Evolutionary conservation across 257 asterid species (phyloP), one percentile per base, ranked within the genome.

Genomic region (Solanum tarijense): DNA sequence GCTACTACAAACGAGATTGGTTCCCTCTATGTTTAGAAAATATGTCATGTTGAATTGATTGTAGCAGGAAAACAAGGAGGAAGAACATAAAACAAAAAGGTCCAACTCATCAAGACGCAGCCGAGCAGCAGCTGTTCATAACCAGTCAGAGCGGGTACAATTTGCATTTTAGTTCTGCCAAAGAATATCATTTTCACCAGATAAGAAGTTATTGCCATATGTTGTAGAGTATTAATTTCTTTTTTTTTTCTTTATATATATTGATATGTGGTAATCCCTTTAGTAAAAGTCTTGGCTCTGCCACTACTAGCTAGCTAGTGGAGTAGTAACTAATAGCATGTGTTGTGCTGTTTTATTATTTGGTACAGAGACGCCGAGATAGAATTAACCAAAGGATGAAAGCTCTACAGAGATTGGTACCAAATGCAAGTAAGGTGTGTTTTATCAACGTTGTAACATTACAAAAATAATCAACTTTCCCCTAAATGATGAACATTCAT

Each of bases 361-460:
- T 85, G n/a, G 38, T 91, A 0, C 27, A 94, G 98, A 92, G 96
- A 86, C 96, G 97, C 9, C 91, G 98, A 46, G 98, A 94, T 35
- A 91, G 96, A 88, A 95, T 95, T 83, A 95, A 95, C 69, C 92
- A 95, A 92, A 95, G 93, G 93, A 92, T 93, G 96, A 95, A 92
- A 93, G 94, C 95, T 73, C 94, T 95, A 32, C 97, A 95, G 83
- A 93, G 93, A 88, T 88, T 95, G 92, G 97, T 95, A 78, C 98
- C 98, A 9, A 95, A 95, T 90, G 97, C 98, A 29, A 93, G 93
- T 82, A 95, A 94, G 96, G 98, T 92, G 89, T 35, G 83, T 72
- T 73, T 73, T 35, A 35, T 10, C 10, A 21, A 74, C 83, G 12
- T 10, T 7, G 3, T 21, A 35, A 35, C 83, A 35, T 20, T 9